Base-by-base conservation (phyloP, 139 green algal species). In the Ettlia oleoabundans region DNA sequence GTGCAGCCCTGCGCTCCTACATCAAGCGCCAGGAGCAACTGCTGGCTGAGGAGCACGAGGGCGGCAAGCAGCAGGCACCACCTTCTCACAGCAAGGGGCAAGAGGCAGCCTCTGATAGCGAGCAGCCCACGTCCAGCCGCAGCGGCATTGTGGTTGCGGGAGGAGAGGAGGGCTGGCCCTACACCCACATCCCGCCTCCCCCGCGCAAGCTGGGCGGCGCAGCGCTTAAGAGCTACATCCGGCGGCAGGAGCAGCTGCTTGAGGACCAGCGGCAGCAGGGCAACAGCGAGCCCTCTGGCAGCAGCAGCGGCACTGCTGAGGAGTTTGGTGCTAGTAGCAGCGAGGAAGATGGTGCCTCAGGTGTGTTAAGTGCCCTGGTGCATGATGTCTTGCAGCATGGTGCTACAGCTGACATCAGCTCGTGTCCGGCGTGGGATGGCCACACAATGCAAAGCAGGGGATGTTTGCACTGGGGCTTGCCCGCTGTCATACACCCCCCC, bases 291-390 rank as follows among this genome's bases (percentile, higher is more conserved):
- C 53, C 24, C 22, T 80, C 73, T 2, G 73, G 73, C 73, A 80
- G 73, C 53, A 69, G 52, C 73, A 69, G 52, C 35, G 53, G 73
- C 32, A 80, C 73, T 26, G 73, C 73, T 19, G 70, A 77, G 42
- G 70, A 77, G 35, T 67, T 80, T 67, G 73, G 73, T 8, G 37
- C 73, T 22, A 67, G 51, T 52, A 68, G 73, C 73, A 80, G 73
- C 53, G 53, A n/a, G 8, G 73, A 65, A 4, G 72, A 38, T 18
- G 32, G 43, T 15, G 42, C 32, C 32, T n/a, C 7, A 1, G 30
- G n/a, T n/a, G n/a, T n/a, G n/a, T n/a, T n/a, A n/a, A n/a, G n/a
- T n/a, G n/a, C n/a, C n/a, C n/a, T n/a, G n/a, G n/a, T n/a, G n/a
- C n/a, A n/a, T n/a, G n/a, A n/a, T n/a, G n/a, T n/a, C n/a, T n/a